phyloP scores from a whole-genome alignment of 2,329 filamentous ascomycete species.

The Neofusicoccum umdonicola region DNA sequence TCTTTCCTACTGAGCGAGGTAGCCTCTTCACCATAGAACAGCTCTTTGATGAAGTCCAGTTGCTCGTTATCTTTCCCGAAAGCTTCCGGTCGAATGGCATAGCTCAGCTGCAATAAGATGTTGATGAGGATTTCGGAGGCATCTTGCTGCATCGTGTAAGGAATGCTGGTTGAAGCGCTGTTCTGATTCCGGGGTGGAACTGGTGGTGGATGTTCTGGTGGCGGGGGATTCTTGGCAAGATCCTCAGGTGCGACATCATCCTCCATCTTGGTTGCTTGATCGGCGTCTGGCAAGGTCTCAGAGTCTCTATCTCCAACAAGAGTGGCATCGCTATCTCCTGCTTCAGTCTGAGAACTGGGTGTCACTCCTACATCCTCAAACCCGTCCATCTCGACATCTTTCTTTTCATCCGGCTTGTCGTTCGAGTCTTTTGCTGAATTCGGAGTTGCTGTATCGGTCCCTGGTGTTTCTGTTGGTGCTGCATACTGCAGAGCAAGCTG shows the following conservation, averaged over 20 bases:
- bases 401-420: neutral
- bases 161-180: conserved; percentile 24
- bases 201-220: conserved; percentile 50
- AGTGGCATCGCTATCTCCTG: conserved; percentile 4
- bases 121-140: conserved; percentile 95
- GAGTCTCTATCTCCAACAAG: conserved; percentile 19
- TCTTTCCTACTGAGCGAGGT: conserved; percentile 40
- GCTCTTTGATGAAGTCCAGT: conserved; percentile 71
- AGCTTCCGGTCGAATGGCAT: conserved; percentile 73
- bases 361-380: neutral
- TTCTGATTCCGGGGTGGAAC: conserved; percentile 51
- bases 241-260: neutral
- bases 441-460: neutral
- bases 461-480: neutral
- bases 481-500: conserved; percentile 9
- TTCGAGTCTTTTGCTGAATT: neutral
- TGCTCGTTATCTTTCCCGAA: conserved; percentile 71
- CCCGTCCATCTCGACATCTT: conserved; percentile 2
- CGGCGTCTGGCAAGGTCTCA: conserved; percentile 7
- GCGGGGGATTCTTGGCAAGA: neutral
- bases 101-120: conserved; percentile 85
- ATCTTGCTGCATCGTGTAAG: conserved; percentile 72
- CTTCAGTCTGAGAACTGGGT: neutral
- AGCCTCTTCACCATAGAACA: conserved; percentile 37
- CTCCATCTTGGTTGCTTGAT: conserved; percentile 25